These are phyloP conservation scores for Choiromyces venosus DNA, from an alignment of 495 filamentous ascomycete species.

Conservation along the genomic window DNA sequence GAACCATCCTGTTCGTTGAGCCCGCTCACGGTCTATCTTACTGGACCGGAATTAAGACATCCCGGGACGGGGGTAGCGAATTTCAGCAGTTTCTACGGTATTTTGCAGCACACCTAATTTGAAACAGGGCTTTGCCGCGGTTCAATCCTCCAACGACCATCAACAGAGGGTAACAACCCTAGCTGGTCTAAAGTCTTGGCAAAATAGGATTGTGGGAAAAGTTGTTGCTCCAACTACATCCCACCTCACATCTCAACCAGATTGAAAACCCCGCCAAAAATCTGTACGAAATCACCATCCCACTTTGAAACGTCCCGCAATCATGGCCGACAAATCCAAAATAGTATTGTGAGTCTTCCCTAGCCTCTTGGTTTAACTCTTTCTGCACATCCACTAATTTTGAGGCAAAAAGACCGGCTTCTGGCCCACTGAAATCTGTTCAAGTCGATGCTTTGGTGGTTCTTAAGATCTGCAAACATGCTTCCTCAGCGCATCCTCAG, in stretches of 20 bases:
- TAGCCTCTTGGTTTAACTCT: slow-evolving; percentile 16
- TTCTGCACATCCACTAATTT: background rate
- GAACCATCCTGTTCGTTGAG: too few relatives aligned
- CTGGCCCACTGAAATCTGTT: slow-evolving; percentile 58
- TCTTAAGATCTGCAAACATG: slow-evolving; percentile 76
- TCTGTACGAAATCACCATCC: slow-evolving; percentile 7
- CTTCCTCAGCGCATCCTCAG: slow-evolving; percentile 38
- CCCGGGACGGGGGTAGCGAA: too few relatives aligned
- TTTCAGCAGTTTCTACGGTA: too few relatives aligned
- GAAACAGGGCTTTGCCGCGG: too few relatives aligned
- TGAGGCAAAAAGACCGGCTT: slow-evolving; percentile 13
- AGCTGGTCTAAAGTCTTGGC: slow-evolving; percentile 37
- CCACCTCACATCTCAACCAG: slow-evolving; percentile 24
- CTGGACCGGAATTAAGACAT: too few relatives aligned
- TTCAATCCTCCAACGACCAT: background rate
- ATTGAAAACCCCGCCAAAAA: slow-evolving; percentile 5
- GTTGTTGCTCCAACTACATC: slow-evolving; percentile 3
- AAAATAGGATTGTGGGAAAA: slow-evolving; percentile 34
- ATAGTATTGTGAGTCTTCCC: background rate
- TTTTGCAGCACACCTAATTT: too few relatives aligned
- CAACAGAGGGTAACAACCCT: slow-evolving; percentile 27
- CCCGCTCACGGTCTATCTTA: too few relatives aligned
- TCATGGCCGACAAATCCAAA: slow-evolving; percentile 26
- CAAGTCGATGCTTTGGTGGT: slow-evolving; percentile 77
- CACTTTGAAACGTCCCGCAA: slow-evolving; percentile 11